Evolutionary conservation across 495 filamentous ascomycete genomes (phyloP), one percentile per base, ranked within the genome.

Genomic region (Lepraria neglecta): DNA sequence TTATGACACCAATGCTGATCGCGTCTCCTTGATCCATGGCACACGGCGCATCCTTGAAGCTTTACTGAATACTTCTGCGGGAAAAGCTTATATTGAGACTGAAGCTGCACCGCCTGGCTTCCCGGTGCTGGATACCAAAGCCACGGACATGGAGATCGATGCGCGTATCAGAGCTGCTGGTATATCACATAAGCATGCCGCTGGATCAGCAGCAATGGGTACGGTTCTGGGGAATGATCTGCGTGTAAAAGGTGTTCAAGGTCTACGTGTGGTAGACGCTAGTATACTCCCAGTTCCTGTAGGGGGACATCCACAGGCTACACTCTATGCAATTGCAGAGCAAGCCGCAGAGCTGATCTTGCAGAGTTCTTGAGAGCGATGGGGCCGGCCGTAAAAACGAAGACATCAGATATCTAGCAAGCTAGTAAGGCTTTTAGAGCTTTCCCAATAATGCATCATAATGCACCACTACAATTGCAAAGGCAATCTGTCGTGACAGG

Each of bases 1-100:
- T 53, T 72, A 71, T 52, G 68, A 61, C 1, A 80, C 74, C 0
- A 74, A 59, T 17, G n/a, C 43, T 14, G 64, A 68, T 44, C 63
- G 60, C 11, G 48, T 27, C 1, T 33, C 57, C 1, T 19, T 64
- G 0, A 10, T 28, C 6, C 4, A 46, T 14, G 66, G 53, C 7
- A 44, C 62, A 14, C 53, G 63, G 9, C 58, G 45, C 10, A n/a
- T 51, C 15, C n/a, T 62, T 3, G 30, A 27, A 3, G 42, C 50
- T 4, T n/a, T 51, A 24, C 28, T 65, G 4, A 52, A 52, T 27
- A 55, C 48, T n/a, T 12, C 30, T 4, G 24, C 27, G 24, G 44
- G 46, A 19, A 9, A 59, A 30, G 2, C 28, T 14, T 10, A 21
- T 19, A 33, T 64, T 17, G 56, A 59, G 38, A 31, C 1, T 9